Evolutionary conservation across 1,284 basidiomycete genomes (phyloP), one percentile per base, ranked within the genome.

Genomic region (Trichosporon inkin): DNA sequence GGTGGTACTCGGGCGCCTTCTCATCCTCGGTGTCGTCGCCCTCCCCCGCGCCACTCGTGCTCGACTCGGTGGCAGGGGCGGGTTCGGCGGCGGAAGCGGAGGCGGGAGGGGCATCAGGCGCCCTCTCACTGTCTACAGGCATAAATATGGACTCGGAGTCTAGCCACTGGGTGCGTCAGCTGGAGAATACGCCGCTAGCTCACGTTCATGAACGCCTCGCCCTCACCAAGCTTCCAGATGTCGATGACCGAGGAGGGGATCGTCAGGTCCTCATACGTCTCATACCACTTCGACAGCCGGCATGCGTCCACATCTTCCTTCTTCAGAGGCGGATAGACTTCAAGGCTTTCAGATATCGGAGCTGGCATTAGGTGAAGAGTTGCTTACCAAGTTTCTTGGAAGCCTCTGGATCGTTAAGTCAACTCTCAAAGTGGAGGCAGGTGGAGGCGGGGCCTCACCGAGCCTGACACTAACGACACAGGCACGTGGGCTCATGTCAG

Each of bases 251-350:
- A 89, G 1, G 90, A 88, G 71, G 86, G 89, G 64, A 92, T 87
- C 40, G 86, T 88, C 41, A 86, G 71, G 17, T 81, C 79, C 20
- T 85, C 81, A 74, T 92, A 94, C 6, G 73, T 76, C 1, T 89
- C 85, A 71, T 93, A 92, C 94, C 94, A 97, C 2, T 85, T 83
- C 2, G 90, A 92, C 70, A 93, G 92, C 64, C 92, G 88, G 68
- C 90, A 90, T 1, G 85, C 81, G 54, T 90, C 81, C 57, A 61
- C 41, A 16, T 51, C 36, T 1, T 35, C 51, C 19, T 44, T 41
- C 4, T 59, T 62, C 32, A 65, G 58, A 10, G 49, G 22, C 10
- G 64, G 64, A 17, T 61, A 61, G 6, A 60, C 7, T 10, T 54
- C 35, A 1, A 19, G 49, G 16, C 35, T 44, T 10, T 6, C 22